A percentile compares a stretch with the other conserved stretches of the same genome.
Conservation (phyloP, 2,329 filamentous ascomycete species). For the Nemania sp. region DNA sequence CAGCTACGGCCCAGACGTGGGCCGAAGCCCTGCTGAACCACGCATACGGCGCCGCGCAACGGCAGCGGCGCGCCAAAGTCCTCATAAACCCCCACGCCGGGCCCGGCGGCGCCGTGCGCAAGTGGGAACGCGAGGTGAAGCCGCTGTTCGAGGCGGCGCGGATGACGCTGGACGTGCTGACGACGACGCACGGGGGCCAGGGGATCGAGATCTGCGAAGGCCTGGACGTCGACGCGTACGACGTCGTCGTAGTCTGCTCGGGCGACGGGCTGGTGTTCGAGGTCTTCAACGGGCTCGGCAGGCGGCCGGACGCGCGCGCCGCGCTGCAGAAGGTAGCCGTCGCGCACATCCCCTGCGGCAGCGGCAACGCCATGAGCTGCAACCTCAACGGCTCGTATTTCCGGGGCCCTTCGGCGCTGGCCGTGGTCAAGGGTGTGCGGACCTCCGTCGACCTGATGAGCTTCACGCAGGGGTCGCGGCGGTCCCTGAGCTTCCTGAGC, state of each 20-base stretch:
- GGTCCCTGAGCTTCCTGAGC: slow-evolving; percentile 85
- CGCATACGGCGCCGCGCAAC: slow-evolving; percentile 72
- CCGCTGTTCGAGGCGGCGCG: slow-evolving; percentile 83
- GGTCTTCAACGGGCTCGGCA: slow-evolving; percentile 89
- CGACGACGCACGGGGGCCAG: slow-evolving; percentile 74
- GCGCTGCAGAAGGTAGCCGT: slow-evolving; percentile 81
- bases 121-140: slow-evolving; percentile 75
- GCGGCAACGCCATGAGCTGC: slow-evolving; percentile 90
- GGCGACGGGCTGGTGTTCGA: slow-evolving; percentile 92
- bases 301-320: slow-evolving; percentile 71
- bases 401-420: slow-evolving; percentile 76
- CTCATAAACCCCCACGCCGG: slow-evolving; percentile 91
- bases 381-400: slow-evolving; percentile 84
- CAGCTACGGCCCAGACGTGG: slow-evolving; percentile 63
- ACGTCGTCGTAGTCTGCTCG: slow-evolving; percentile 86
- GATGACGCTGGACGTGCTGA: slow-evolving; percentile 74
- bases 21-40: slow-evolving; percentile 65
- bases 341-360: slow-evolving; percentile 87
- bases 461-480: slow-evolving; percentile 77
- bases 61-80: slow-evolving; percentile 79
- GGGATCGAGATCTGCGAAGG: slow-evolving; percentile 76
- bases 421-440: slow-evolving; percentile 84
- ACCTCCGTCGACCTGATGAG: slow-evolving; percentile 85
- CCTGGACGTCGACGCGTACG: slow-evolving; percentile 78
- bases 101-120: slow-evolving; percentile 72